Percentiles rank a stretch among this genome's conserved stretches.
Conservation (phyloP, 2,329 filamentous ascomycete genomes). For the Scedosporium apiospermum region DNA sequence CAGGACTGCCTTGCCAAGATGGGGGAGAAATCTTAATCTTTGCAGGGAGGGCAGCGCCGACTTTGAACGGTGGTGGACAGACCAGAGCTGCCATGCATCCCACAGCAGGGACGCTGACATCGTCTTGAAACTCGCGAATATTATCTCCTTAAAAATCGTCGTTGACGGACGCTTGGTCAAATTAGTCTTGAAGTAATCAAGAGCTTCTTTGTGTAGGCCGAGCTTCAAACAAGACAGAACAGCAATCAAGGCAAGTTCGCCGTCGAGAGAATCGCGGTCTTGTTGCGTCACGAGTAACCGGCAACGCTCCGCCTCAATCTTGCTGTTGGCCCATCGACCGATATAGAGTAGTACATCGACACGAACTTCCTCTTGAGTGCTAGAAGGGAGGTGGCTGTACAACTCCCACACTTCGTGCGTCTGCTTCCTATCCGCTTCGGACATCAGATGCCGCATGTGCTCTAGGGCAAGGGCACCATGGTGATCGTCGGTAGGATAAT, state of each 20-base stretch:
- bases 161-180: background rate
- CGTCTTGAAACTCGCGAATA: background rate
- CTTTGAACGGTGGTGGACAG: background rate
- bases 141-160: background rate
- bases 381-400: background rate
- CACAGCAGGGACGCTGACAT: background rate
- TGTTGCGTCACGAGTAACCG: background rate
- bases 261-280: background rate
- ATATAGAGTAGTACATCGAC: background rate
- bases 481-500: background rate
- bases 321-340: background rate
- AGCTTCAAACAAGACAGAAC: background rate
- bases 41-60: background rate
- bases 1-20: background rate
- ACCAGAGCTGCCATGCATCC: constrained; percentile 1
- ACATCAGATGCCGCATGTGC: constrained; percentile 2
- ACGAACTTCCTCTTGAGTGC: background rate
- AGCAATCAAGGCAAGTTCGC: background rate
- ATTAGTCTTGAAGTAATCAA: background rate
- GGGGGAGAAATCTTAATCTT: background rate
- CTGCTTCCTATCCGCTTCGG: background rate
- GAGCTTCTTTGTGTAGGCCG: background rate
- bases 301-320: background rate
- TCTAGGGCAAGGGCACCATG: background rate
- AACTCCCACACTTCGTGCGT: background rate